These are phyloP conservation scores for Somion occarium DNA, from an alignment of 1,284 basidiomycete species.

Conservation along the genomic window DNA sequence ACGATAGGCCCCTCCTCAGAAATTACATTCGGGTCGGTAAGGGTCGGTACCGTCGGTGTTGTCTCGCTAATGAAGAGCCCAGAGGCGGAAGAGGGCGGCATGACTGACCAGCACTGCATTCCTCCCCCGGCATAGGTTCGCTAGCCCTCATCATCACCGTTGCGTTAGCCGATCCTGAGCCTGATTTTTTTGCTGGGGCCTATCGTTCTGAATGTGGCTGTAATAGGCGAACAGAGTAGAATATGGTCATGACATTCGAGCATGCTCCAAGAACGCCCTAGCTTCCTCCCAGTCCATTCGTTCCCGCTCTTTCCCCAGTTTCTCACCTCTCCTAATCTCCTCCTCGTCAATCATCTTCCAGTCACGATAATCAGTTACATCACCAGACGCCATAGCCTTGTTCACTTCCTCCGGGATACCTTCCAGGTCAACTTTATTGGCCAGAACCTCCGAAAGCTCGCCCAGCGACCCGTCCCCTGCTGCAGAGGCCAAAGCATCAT, in stretches of 20 bases:
- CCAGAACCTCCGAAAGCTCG: slow-evolving; percentile 13
- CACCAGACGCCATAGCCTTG: slow-evolving; percentile 43
- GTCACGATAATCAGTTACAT: slow-evolving; percentile 56
- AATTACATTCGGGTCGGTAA: too few species aligned
- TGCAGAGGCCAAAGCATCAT: slow-evolving; percentile 12
- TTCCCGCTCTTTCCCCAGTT: slow-evolving; percentile 71
- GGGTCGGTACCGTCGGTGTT: too few species aligned
- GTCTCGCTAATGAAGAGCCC: too few species aligned
- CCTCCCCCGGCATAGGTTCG: too few species aligned
- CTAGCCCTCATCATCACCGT: too few species aligned
- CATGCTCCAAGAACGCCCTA: slow-evolving; percentile 30
- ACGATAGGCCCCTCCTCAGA: too few species aligned
- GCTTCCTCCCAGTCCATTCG: slow-evolving; percentile 68
- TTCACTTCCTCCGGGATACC: slow-evolving; percentile 48
- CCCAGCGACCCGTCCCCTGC: slow-evolving; percentile 12
- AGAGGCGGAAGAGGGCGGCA: too few species aligned
- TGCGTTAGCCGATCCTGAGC: too few species aligned
- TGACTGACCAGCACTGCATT: too few species aligned
- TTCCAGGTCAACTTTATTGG: slow-evolving; percentile 45
- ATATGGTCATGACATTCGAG: background rate
- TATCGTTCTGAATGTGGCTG: too few species aligned
- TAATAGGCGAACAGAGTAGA: too few species aligned
- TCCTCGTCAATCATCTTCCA: slow-evolving; percentile 70
- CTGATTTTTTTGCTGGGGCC: too few species aligned
- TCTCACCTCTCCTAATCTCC: slow-evolving; percentile 56